Conservation (phyloP, 768 basidiomycete species). For the Russula ochroleuca region DNA sequence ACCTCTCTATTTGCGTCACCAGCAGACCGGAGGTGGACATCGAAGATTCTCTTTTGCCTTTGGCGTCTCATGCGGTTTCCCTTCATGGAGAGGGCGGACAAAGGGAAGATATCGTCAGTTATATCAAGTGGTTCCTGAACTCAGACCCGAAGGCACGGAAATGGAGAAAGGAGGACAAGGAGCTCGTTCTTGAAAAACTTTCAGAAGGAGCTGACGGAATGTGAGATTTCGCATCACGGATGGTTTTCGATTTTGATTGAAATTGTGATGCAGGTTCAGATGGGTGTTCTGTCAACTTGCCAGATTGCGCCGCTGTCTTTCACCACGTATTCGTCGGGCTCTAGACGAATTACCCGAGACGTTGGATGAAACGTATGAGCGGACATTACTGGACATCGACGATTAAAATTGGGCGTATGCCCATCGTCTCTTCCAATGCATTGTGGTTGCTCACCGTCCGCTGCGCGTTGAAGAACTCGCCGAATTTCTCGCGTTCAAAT, state of each 20-base stretch:
- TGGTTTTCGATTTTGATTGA: neutral
- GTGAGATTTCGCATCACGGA: neutral
- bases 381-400: too few relatives aligned
- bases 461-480: too few relatives aligned
- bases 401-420: too few relatives aligned
- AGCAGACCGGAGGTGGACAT: neutral
- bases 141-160: neutral
- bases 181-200: neutral
- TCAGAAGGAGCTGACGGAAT: neutral
- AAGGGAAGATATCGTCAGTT: neutral
- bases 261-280: neutral
- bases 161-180: neutral
- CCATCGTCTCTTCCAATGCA: too few relatives aligned
- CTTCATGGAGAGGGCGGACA: neutral
- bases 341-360: too few relatives aligned
- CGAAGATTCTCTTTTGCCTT: neutral
- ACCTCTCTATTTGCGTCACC: neutral
- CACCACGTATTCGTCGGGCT: neutral
- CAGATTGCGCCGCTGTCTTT: neutral
- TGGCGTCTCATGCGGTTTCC: neutral
- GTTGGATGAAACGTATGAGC: too few relatives aligned
- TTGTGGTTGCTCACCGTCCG: too few relatives aligned
- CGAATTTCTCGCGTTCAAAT: too few relatives aligned
- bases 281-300: slow-evolving; percentile 1
- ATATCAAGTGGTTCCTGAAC: neutral